phyloP scores from a whole-genome alignment of 225 moss, liverwort and hornwort genomes.

The Neckera pumila region DNA sequence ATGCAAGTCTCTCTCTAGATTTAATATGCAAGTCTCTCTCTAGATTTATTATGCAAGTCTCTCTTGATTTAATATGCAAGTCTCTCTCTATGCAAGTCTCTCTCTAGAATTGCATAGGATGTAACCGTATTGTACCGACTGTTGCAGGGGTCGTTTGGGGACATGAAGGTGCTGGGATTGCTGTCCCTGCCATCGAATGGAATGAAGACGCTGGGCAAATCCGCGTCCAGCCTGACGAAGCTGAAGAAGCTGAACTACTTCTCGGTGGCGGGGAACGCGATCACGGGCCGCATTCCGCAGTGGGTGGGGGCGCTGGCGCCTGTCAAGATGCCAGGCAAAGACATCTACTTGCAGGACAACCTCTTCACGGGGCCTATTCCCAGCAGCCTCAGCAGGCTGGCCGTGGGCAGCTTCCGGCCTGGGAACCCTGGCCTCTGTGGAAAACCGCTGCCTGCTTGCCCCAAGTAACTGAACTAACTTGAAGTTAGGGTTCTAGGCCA shows the following conservation, averaged over 20 bases:
- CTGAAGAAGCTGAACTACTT: not conserved
- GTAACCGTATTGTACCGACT: too few relatives aligned
- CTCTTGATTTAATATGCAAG: not conserved
- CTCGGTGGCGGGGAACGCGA: not conserved
- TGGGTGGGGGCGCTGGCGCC: not conserved
- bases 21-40: not conserved
- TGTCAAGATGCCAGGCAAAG: not conserved
- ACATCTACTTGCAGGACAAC: not conserved
- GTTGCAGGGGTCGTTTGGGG: not conserved
- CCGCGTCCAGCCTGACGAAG: not conserved
- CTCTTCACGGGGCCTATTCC: not conserved
- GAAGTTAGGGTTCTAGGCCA: not conserved
- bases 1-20: not conserved
- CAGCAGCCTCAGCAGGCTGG: not conserved
- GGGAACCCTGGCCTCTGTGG: not conserved
- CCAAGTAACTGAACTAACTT: not conserved
- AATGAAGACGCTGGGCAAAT: not conserved
- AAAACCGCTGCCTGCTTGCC: not conserved
- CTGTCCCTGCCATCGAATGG: not conserved
- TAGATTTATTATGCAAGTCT: not conserved
- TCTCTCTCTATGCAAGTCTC: not conserved
- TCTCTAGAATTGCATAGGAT: too few relatives aligned
- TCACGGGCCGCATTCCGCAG: not conserved
- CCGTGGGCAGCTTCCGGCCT: not conserved
- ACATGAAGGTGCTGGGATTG: not conserved